These are phyloP conservation scores for Cladosporium colombiae DNA, from an alignment of 2,329 filamentous ascomycete genomes.

Conservation along the genomic window DNA sequence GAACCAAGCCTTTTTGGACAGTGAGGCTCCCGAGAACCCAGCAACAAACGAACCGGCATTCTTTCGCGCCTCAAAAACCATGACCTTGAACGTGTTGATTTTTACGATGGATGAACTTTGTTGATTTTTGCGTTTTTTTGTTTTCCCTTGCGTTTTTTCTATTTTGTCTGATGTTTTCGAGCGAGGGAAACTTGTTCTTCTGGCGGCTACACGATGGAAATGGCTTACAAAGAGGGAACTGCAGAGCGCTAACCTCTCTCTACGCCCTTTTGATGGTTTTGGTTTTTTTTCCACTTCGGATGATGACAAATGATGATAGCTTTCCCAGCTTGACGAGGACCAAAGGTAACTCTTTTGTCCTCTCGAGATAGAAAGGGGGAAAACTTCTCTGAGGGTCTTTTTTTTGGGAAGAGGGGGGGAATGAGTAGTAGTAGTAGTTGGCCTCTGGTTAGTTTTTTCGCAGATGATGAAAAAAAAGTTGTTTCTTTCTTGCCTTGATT, in stretches of 20 bases:
- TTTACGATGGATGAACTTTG: constrained; percentile 4
- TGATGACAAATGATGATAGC: not conserved
- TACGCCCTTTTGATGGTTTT: not conserved
- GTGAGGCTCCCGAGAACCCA: not conserved
- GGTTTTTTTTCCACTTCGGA: not conserved
- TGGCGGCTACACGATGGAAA: constrained; percentile 7
- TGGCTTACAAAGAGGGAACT: not conserved
- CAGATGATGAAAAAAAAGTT: not conserved
- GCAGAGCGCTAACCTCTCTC: constrained; percentile 11
- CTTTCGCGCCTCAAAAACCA: constrained; percentile 1
- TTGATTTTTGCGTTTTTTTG: not conserved
- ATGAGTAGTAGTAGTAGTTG: not conserved
- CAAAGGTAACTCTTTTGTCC: not conserved
- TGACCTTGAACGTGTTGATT: not conserved
- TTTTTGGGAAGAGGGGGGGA: not conserved
- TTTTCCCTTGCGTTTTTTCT: not conserved
- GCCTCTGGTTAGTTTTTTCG: not conserved
- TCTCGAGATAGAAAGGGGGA: not conserved
- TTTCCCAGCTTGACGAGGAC: not conserved
- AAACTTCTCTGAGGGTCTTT: not conserved
- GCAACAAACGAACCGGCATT: constrained; percentile 2
- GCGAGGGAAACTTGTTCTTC: not conserved
- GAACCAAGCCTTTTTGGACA: not conserved
- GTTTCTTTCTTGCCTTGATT: not conserved
- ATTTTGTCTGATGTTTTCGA: constrained; percentile 4